These are phyloP conservation scores for Haplosporangium sp. DNA, from an alignment of 371 early-diverging fungal genomes.

Conservation along the genomic window DNA sequence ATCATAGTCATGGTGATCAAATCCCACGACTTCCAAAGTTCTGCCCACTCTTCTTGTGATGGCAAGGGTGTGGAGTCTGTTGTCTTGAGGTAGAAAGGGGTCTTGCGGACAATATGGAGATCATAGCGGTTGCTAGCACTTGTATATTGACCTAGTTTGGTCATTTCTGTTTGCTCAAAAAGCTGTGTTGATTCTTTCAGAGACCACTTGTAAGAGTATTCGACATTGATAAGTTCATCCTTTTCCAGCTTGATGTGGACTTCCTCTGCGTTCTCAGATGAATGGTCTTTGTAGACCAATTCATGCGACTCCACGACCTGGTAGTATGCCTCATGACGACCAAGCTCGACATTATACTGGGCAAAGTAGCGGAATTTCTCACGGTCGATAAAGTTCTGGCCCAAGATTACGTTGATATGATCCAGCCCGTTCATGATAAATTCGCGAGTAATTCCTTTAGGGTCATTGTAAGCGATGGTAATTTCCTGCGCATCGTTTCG, in stretches of 20 bases:
- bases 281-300: conserved; percentile 58
- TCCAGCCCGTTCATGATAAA: conserved; percentile 90
- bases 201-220: conserved; percentile 89
- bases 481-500: conserved; percentile 78
- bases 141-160: conserved; percentile 69
- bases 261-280: conserved; percentile 19
- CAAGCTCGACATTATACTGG: conserved; percentile 76
- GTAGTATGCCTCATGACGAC: conserved; percentile 88
- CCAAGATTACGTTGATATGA: conserved; percentile 80
- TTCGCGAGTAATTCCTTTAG: conserved; percentile 78
- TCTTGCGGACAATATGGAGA: conserved; percentile 79
- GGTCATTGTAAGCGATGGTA: conserved; percentile 88
- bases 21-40: conserved; percentile 89
- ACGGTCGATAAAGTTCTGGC: conserved; percentile 67
- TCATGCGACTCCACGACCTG: conserved; percentile 64
- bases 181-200: conserved; percentile 68
- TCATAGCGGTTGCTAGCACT: conserved; percentile 74
- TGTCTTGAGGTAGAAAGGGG: conserved; percentile 69
- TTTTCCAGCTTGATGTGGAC: conserved; percentile 61
- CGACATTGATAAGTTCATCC: conserved; percentile 90
- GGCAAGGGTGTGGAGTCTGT: conserved; percentile 36
- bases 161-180: conserved; percentile 66
- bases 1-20: conserved; percentile 73
- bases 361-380: conserved; percentile 77
- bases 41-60: conserved; percentile 72